Evolutionary conservation across 1,139 yeast species (phyloP).

Genomic region (Citeromyces siamensis): DNA sequence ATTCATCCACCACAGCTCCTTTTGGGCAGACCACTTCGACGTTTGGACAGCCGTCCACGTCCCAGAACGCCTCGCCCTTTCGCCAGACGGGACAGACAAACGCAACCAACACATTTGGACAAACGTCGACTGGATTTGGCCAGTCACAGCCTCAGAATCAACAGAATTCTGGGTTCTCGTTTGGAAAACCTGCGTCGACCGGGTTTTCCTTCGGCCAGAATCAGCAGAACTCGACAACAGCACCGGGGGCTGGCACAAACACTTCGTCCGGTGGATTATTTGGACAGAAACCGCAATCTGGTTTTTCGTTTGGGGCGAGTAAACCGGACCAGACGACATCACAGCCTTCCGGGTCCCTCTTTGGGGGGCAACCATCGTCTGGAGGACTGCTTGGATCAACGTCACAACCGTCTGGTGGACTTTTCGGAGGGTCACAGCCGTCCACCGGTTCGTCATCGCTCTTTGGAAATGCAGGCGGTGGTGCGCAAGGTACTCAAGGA

Average conservation of each 20-base stretch:
- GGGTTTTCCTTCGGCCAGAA: not conserved
- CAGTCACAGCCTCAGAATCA: constrained; percentile 6
- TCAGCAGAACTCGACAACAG: not conserved
- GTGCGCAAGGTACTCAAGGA: constrained; percentile 9
- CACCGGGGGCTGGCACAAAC: not conserved
- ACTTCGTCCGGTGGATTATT: not conserved
- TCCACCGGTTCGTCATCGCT: constrained; percentile 11
- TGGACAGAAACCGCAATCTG: constrained; percentile 10
- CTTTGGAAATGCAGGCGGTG: constrained; percentile 20
- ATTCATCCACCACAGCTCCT: not conserved
- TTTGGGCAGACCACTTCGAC: constrained; percentile 1
- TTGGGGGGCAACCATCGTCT: no score
- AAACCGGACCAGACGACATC: constrained; percentile 8
- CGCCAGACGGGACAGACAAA: constrained; percentile 7
- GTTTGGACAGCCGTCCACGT: constrained; percentile 1
- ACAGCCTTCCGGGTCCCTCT: not conserved
- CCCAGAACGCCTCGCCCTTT: not conserved
- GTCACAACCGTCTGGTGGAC: constrained; percentile 14
- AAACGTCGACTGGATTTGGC: constrained; percentile 1
- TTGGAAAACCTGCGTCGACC: not conserved
- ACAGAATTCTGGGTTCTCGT: no score
- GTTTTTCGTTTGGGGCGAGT: constrained; percentile 19
- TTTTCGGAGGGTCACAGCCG: constrained; percentile 10
- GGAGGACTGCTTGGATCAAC: constrained; percentile 15
- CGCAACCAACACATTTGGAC: constrained; percentile 17